Base-by-base conservation (phyloP, 2,329 filamentous ascomycete genomes). In the Penicillium thymicola region DNA sequence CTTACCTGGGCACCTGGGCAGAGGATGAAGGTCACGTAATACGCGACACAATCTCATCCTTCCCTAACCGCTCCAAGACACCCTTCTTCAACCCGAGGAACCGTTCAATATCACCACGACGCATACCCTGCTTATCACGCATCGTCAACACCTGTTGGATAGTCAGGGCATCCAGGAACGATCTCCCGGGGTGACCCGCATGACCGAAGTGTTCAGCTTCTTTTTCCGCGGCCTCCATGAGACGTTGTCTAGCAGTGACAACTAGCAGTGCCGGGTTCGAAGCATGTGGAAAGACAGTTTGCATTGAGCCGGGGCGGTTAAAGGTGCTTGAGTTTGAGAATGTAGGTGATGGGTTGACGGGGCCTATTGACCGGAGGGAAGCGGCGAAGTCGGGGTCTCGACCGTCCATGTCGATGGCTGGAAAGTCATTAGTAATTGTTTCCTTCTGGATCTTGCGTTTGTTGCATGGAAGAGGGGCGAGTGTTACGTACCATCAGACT, bases 371-470 rank as follows among this genome's bases (percentile, higher is more conserved):
- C 65, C 86, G 89, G 60, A 97, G 89, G 62, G 92, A 95, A 70
- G 85, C 87, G 80, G 92, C 89, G 84, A 81, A 93, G 67, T 82
- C 77, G 1, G 84, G 83, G 67, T 87, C 84, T 57, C 79, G 80
- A 54, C 78, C 83, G 67, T 87, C 85, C 65, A 84, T 77, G 63
- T 85, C 81, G 59, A 86, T 81, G 48, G 80, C 82, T 82, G 52
- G 44, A 47, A 23, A 38, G 27, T 8, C 6, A 57, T 34, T 55
- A 54, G 43, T 38, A 23, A 32, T 40, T 46, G 51, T 45, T 36
- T 53, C 51, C 51, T 9, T 38, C 36, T 27, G 16, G 28, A 10
- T 14, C 6, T 36, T 30, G 41, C 7, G 14, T 37, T 36, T 8
- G 9, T 32, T 34, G 25, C 25, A 32, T 41, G 7, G 4, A 5